Conservation (phyloP, 805 yeast species). For the Lachancea nothofagi region DNA sequence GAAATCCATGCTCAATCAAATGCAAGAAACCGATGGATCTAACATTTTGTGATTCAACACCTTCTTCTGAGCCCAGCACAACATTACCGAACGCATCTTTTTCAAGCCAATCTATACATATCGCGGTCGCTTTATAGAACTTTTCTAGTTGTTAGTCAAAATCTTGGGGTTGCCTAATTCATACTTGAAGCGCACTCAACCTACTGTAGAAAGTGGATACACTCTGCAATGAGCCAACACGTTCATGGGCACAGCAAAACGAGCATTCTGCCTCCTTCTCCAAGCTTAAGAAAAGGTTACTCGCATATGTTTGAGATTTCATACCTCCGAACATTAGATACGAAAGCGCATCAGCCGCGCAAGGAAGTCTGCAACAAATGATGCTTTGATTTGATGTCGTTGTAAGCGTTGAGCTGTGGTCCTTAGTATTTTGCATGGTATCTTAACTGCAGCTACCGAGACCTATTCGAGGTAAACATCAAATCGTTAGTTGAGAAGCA, state of each 20-base stretch:
- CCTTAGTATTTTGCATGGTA: too few species aligned
- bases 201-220: constrained; percentile 23
- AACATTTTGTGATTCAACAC: background rate
- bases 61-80: constrained; percentile 3
- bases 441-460: too few species aligned
- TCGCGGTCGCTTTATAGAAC: constrained; percentile 18
- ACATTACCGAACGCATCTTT: constrained; percentile 7
- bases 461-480: too few species aligned
- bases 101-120: constrained; percentile 6
- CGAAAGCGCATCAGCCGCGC: too few species aligned
- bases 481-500: too few species aligned
- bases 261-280: background rate
- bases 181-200: constrained; percentile 10
- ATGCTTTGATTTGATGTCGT: too few species aligned
- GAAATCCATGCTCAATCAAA: constrained; percentile 24
- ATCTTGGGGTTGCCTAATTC: constrained; percentile 2
- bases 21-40: constrained; percentile 17
- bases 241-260: constrained; percentile 19
- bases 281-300: too few species aligned
- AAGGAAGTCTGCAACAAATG: too few species aligned
- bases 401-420: too few species aligned
- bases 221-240: constrained; percentile 28
- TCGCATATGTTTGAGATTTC: too few species aligned
- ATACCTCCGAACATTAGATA: too few species aligned
- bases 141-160: too few species aligned